Evolutionary conservation across 192 early-diverging fungal genomes (phyloP), one percentile per base, ranked within the genome.

Genomic region (Entrophospora sp.): DNA sequence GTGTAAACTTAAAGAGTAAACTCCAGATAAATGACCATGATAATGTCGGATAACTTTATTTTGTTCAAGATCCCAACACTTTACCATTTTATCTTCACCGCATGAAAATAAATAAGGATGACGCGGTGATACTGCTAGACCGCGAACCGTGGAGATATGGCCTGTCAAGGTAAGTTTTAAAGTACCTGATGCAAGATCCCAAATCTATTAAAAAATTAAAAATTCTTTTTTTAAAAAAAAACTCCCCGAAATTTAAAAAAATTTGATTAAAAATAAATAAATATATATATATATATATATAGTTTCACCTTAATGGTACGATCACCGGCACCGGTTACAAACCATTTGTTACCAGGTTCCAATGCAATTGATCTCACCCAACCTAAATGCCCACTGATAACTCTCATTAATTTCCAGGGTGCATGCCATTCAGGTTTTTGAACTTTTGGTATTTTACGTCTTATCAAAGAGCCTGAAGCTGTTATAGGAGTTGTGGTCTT

Each of bases 31-130:
- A 78, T 99, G 97, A 0, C 97, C 97, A 66, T 99, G 95, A 72
- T 99, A 99, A 69, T 97, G 94, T 13, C 97, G 87, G 66, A 99
- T 96, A 48, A 97, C 97, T 72, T 98, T 97, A 81, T 99, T 99
- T 66, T 89, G 88, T 77, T 99, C 97, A 43, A 99, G 73, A 77
- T 99, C 97, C 97, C 97, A 99, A 75, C 95, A 99, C 72, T 96
- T 97, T 61, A 99, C 89, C 85, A 90, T 88, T 71, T 99, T 99
- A 78, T 99, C 97, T 72, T 99, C 97, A 48, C 94, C 97, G 63
- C 83, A 85, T 1, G 94, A 97, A 67, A 99, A 99, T 45, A 99
- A 69, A 66, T 99, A 99, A 9, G 97, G 97, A 64, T 99, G 97
- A 4, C 97, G 85, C 4, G 87, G 73, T 7, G 95, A 98, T 0